Percentiles rank a stretch among this genome's conserved stretches.
Evolutionary conservation across 2,329 filamentous ascomycete species (phyloP).

Genomic region (Claviceps humidiphila): DNA sequence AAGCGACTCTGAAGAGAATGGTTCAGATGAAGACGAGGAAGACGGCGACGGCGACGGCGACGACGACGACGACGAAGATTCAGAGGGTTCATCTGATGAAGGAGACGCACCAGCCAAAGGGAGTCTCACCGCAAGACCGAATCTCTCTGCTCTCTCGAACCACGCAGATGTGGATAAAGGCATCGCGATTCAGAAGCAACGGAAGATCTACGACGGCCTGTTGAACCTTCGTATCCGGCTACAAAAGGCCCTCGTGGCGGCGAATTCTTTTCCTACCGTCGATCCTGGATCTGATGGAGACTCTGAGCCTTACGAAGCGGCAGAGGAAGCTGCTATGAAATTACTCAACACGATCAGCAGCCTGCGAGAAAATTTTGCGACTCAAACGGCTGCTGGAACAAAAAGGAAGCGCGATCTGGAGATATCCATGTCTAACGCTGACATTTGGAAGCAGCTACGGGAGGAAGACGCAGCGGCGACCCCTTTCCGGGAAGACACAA

Average conservation of each 20-base stretch:
- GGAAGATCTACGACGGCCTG: conserved; percentile 73
- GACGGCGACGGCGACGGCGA: conserved; percentile 12
- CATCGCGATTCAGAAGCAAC: conserved; percentile 70
- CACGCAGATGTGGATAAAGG: conserved; percentile 65
- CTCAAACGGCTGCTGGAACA: conserved; percentile 34
- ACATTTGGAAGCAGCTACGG: conserved; percentile 62
- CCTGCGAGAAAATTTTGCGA: conserved; percentile 49
- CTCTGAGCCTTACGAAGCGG: conserved; percentile 51
- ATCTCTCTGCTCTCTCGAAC: conserved; percentile 17
- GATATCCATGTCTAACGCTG: conserved; percentile 42
- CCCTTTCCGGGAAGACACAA: conserved; percentile 51
- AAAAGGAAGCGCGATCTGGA: conserved; percentile 49
- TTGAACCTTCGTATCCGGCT: conserved; percentile 84
- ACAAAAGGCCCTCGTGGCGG: conserved; percentile 76
- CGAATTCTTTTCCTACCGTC: conserved; percentile 54
- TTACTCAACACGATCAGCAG: conserved; percentile 71
- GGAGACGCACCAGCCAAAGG: conserved; percentile 11
- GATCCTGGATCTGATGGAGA: conserved; percentile 25
- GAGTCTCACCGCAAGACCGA: conserved; percentile 20
- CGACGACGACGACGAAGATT: conserved; percentile 19
- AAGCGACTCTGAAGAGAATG: conserved; percentile 21
- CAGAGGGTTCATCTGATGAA: conserved; percentile 19
- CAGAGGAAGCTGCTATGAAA: conserved; percentile 73
- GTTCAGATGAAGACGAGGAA: conserved; percentile 19
- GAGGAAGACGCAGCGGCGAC: conserved; percentile 46